A percentile compares a stretch with the other conserved stretches of the same genome.
These are phyloP conservation scores for Gymnopilus dilepis DNA, from an alignment of 768 basidiomycete genomes.

Conservation along the genomic window DNA sequence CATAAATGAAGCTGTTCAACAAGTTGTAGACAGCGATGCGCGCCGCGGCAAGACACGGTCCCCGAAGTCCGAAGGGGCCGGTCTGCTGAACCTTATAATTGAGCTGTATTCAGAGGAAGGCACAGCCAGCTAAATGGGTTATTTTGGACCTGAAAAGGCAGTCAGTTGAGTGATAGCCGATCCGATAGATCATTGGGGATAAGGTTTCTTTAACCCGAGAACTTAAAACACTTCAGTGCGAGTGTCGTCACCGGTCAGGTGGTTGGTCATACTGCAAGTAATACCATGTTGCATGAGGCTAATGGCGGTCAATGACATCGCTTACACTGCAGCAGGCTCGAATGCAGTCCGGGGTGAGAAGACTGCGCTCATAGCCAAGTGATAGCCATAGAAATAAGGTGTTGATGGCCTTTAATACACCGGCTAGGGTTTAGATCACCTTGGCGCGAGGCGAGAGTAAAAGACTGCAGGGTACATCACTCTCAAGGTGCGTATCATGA, in stretches of 20 bases:
- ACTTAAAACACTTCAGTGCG: background rate
- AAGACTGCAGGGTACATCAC: background rate
- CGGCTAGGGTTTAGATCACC: background rate
- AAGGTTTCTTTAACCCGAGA: constrained; percentile 8
- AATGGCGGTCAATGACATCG: background rate
- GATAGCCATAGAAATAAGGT: constrained; percentile 3
- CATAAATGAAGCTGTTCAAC: background rate
- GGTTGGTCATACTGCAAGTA: background rate
- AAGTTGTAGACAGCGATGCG: background rate
- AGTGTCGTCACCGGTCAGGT: constrained; percentile 4
- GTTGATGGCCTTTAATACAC: background rate
- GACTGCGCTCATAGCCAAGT: background rate
- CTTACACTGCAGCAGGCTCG: background rate
- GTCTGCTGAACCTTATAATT: background rate
- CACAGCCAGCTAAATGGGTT: background rate
- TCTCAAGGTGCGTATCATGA: background rate
- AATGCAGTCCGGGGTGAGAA: background rate
- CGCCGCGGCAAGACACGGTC: background rate
- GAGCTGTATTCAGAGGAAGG: background rate
- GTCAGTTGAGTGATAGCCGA: background rate
- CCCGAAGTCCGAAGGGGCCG: background rate
- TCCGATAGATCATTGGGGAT: constrained; percentile 4
- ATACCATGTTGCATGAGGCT: background rate
- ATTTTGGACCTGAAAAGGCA: background rate
- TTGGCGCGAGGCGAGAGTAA: background rate